These are phyloP conservation scores for Phascolomyces articulosus DNA, from an alignment of 371 early-diverging fungal genomes.

Conservation along the genomic window DNA sequence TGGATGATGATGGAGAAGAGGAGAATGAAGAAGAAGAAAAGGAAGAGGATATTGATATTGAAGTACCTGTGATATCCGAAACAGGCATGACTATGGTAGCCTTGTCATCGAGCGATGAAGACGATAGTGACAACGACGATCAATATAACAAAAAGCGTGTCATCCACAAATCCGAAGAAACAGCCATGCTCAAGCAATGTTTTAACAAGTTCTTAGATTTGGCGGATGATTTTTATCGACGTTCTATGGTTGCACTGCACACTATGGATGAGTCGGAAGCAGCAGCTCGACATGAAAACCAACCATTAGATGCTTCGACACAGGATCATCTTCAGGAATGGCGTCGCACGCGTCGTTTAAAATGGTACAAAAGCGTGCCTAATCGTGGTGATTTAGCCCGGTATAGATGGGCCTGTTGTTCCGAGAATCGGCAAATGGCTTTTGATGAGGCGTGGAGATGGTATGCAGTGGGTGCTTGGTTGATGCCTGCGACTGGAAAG, in stretches of 20 bases:
- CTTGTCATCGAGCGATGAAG: slow-evolving; percentile 10
- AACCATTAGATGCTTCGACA: slow-evolving; percentile 9
- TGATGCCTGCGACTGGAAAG: slow-evolving; percentile 62
- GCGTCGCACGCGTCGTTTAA: slow-evolving; percentile 37
- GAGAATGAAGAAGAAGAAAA: slow-evolving; percentile 19
- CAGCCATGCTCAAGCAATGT: slow-evolving; percentile 7
- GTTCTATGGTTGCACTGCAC: slow-evolving; percentile 37
- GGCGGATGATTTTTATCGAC: slow-evolving; percentile 52
- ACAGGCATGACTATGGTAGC: slow-evolving; percentile 18
- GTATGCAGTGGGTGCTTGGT: slow-evolving; percentile 58
- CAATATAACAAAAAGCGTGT: slow-evolving; percentile 7
- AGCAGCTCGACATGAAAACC: not conserved
- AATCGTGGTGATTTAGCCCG: slow-evolving; percentile 63
- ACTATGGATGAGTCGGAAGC: slow-evolving; percentile 22
- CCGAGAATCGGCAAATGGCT: slow-evolving; percentile 22
- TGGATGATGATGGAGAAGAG: not conserved
- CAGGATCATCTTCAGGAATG: slow-evolving; percentile 31
- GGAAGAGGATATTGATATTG: slow-evolving; percentile 13
- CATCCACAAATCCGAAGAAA: slow-evolving; percentile 15
- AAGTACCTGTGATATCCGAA: slow-evolving; percentile 14
- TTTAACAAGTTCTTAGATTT: slow-evolving; percentile 36
- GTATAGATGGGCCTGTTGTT: slow-evolving; percentile 55
- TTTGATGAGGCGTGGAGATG: slow-evolving; percentile 53
- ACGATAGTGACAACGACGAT: slow-evolving; percentile 8
- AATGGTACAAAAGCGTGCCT: slow-evolving; percentile 60